Base-by-base conservation (phyloP, 164 flowering plant species). In the Vitis vinifera region DNA sequence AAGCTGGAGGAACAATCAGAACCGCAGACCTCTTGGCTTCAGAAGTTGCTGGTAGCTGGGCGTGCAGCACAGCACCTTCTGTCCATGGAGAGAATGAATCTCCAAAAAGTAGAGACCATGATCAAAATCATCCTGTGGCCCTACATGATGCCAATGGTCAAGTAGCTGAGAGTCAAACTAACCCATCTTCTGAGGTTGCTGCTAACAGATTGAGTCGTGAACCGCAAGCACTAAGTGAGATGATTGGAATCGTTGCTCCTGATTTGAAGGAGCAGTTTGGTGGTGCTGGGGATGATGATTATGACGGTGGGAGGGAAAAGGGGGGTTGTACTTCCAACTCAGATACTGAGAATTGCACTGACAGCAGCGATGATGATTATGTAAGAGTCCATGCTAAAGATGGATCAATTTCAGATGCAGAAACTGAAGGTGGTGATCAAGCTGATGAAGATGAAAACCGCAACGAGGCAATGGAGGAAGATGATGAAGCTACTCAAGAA, bases 1-100 rank as follows among this genome's bases (percentile, higher is more conserved):
- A 87, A 77, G 75, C 69, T 14, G 84, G 78, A 59, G 87, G 79
- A 31, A 83, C 86, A 57, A 83, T 94, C 58, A 83, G 82, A 77
- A 91, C 98, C 9, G 77, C 85, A 1, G 99, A 95, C 63, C 94
- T 92, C 52, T 78, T 95, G 78, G 78, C 99, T 57, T 95, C 99
- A 2, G 99, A 95, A 83, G 89, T 83, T 81, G 86, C 78, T 65
- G 99, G 99, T 65, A 95, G 98, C 79, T 92, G 98, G 98, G 97
- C 93, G 55, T 73, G 75, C 74, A 90, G 88, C 82, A 93, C 98
- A 3, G 90, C 87, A 53, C 97, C 97, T 55, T 91, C 98, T 37
- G 83, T 85, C 16, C 89, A 86, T 65, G 94, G 93, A 58, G 98
- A 91, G 67, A 90, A 93, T 71, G 93, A 90, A 67, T 89, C 94